These are phyloP conservation scores for Fusarium sp. DNA, from an alignment of 2,329 filamentous ascomycete species.

Conservation along the genomic window DNA sequence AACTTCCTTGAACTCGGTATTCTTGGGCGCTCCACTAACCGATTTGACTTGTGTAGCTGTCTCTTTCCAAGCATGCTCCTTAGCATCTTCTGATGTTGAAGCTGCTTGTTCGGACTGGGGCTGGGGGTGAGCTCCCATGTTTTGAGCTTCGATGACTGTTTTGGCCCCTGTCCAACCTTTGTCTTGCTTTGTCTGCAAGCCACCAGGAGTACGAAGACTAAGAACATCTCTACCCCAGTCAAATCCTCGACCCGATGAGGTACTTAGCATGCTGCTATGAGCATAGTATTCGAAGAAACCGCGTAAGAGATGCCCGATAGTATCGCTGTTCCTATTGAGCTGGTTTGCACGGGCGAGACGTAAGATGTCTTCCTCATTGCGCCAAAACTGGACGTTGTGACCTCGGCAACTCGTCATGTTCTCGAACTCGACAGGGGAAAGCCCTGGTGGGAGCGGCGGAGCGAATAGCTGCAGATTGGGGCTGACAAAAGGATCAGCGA, in stretches of 20 bases:
- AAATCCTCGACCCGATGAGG: conserved; percentile 68
- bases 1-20: conserved; percentile 70
- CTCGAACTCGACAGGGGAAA: conserved; percentile 40
- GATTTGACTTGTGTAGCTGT: conserved; percentile 21
- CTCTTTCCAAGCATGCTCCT: conserved; percentile 1
- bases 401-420: conserved; percentile 64
- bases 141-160: conserved; percentile 69
- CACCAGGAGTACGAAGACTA: conserved; percentile 77
- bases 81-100: neutral
- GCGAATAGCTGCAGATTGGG: conserved; percentile 79
- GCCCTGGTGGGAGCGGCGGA: conserved; percentile 54
- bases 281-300: conserved; percentile 93
- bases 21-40: conserved; percentile 43
- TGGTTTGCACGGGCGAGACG: conserved; percentile 66
- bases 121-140: conserved; percentile 39
- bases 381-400: conserved; percentile 80
- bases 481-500: conserved; percentile 82
- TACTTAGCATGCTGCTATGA: conserved; percentile 65
- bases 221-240: conserved; percentile 85
- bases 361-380: conserved; percentile 76
- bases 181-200: conserved; percentile 76
- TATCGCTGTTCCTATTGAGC: conserved; percentile 75
- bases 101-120: conserved; percentile 33
- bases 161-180: conserved; percentile 91
- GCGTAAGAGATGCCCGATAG: conserved; percentile 76